phyloP scores from a whole-genome alignment of 768 basidiomycete species.

The Lepiota venenata region DNA sequence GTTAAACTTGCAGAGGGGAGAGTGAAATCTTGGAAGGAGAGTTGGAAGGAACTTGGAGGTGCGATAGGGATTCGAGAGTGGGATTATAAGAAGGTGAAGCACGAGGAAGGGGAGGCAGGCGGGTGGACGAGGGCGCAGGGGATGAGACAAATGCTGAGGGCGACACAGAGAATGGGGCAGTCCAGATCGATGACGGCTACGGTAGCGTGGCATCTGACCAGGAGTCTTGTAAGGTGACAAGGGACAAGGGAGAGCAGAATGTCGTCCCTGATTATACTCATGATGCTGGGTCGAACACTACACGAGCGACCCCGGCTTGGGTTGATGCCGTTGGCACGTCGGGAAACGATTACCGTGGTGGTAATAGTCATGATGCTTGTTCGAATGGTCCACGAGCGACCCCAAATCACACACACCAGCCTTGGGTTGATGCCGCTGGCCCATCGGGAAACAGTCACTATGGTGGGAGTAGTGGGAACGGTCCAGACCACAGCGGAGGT shows the following conservation, averaged over 20 bases:
- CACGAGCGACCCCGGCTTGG: too few relatives aligned
- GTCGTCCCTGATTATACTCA: not conserved
- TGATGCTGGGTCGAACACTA: too few relatives aligned
- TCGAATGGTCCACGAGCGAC: too few relatives aligned
- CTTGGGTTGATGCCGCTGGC: too few relatives aligned
- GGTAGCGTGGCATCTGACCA: not conserved
- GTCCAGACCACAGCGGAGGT: too few relatives aligned
- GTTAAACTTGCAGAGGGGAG: conserved; percentile 51
- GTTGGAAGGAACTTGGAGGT: conserved; percentile 69
- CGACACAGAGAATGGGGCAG: not conserved
- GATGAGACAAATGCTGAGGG: not conserved
- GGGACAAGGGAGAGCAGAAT: conserved; percentile 5
- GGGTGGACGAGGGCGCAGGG: not conserved
- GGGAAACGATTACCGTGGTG: too few relatives aligned
- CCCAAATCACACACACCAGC: too few relatives aligned
- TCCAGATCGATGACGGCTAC: not conserved
- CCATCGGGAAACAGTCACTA: too few relatives aligned
- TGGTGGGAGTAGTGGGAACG: too few relatives aligned
- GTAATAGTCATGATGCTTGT: too few relatives aligned
- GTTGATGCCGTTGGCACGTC: too few relatives aligned
- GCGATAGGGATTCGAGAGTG: conserved; percentile 74
- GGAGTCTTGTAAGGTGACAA: not conserved
- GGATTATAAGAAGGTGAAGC: conserved; percentile 54
- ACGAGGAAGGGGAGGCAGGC: not conserved
- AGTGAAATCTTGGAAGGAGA: conserved; percentile 44